Conservation (phyloP, 176 grass and related monocot species). For the Echinochloa phyllopogon region DNA sequence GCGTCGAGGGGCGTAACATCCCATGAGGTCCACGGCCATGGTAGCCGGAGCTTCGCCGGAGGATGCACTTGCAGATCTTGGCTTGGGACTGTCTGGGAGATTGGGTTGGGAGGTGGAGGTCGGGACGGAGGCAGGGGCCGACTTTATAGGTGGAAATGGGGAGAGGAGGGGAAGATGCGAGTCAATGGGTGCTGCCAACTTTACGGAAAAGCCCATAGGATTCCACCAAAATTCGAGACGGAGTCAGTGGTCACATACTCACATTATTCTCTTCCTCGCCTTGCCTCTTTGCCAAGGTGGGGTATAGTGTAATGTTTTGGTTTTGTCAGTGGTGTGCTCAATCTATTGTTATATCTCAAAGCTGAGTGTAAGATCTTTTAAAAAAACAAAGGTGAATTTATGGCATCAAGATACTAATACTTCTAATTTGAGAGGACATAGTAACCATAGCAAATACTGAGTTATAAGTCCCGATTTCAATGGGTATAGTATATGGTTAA, state of each 20-base stretch:
- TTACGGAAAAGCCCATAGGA: constrained; percentile 4
- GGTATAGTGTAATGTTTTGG: background rate
- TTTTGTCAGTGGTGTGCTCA: background rate
- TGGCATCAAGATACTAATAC: background rate
- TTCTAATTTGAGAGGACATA: background rate
- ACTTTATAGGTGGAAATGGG: constrained; percentile 63
- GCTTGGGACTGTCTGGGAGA: background rate
- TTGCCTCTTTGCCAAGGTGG: background rate
- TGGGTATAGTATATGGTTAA: background rate
- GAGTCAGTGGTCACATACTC: background rate
- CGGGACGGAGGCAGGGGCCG: background rate
- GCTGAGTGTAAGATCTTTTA: no score
- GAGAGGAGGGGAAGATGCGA: constrained; percentile 33
- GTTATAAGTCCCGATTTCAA: background rate
- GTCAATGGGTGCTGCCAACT: constrained; percentile 46
- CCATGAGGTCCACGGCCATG: constrained; percentile 78
- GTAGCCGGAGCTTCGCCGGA: constrained; percentile 20
- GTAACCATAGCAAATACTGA: background rate
- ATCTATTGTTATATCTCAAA: background rate
- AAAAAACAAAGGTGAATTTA: no score
- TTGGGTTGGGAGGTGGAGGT: constrained; percentile 31
- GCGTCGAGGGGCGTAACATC: constrained; percentile 60
- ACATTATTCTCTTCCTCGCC: background rate
- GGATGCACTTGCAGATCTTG: constrained; percentile 41
- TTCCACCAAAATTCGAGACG: background rate